These are phyloP conservation scores for Trichosanthes cucumerina DNA, from an alignment of 306 rosid genomes.

Conservation along the genomic window DNA sequence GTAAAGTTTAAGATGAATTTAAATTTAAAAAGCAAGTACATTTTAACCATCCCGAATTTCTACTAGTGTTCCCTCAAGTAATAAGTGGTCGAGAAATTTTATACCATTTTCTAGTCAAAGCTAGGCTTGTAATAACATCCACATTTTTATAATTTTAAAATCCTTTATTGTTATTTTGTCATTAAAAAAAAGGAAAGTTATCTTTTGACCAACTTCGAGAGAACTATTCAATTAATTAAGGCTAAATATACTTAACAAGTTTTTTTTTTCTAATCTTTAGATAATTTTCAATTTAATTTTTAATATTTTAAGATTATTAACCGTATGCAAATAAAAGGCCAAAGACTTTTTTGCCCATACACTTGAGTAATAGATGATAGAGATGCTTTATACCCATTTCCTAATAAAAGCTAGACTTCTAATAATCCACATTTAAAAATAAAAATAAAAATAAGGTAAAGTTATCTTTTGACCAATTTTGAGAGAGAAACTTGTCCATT, in stretches of 20 bases:
- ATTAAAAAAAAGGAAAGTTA: not conserved
- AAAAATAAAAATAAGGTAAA: not conserved
- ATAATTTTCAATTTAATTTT: too few relatives aligned
- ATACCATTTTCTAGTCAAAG: too few relatives aligned
- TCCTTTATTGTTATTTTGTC: too few relatives aligned
- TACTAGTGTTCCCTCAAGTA: too few relatives aligned
- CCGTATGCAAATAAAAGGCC: too few relatives aligned
- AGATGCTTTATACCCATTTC: not conserved
- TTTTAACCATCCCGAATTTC: too few relatives aligned
- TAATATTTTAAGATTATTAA: too few relatives aligned
- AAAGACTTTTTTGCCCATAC: not conserved
- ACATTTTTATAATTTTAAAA: too few relatives aligned
- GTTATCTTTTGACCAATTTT: not conserved
- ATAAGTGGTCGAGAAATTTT: too few relatives aligned
- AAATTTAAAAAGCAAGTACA: not conserved
- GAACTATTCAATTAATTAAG: not conserved
- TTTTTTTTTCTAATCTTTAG: too few relatives aligned
- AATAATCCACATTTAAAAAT: not conserved
- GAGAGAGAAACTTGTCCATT: not conserved
- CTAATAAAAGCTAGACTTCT: not conserved
- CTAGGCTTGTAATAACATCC: too few relatives aligned
- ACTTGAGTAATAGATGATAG: not conserved
- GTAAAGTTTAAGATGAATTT: not conserved
- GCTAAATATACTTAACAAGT: not conserved
- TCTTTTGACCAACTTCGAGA: not conserved